Evolutionary conservation across 305 asterid species (phyloP), one percentile per base, ranked within the genome.

Genomic region (Fraxinus velutina): DNA sequence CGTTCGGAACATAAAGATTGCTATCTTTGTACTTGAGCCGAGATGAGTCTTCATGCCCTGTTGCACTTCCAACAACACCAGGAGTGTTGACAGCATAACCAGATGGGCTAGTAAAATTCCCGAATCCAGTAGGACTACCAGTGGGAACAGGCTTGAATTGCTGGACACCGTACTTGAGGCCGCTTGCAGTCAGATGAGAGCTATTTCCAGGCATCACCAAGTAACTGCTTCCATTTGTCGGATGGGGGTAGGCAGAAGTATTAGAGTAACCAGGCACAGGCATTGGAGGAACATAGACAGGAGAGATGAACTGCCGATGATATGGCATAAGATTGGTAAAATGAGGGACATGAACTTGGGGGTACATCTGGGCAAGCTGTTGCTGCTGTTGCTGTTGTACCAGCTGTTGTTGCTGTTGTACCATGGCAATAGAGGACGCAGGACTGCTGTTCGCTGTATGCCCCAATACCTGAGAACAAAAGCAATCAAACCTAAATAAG

Each of bases 331-430:
- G 33, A 89, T 92, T 93, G 66, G 94, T 86, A 82, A 84, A 93
- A 87, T 90, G 97, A 79, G 97, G 89, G 76, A 93, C 91, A 66
- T 92, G 98, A 79, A 95, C 90, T 34, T 93, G 97, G 80, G 97
- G 97, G 87, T 92, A 96, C 98, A 96, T 92, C 93, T 96, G 99
- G 15, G 98, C 93, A 78, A 94, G 88, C 83, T 92, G 97, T 10
- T 90, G 97, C 19, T 93, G 98, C 27, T 88, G 93, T 42, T 88
- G 95, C 21, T 88, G 93, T 24, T 64, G 72, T 24, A 24, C 33
- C 72, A 64, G 30, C 36, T 88, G 91, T 78, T 84, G 89, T 52
- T 83, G 88, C 57, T 87, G 90, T 57, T 91, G 99, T 60, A 89
- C 89, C 97, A 91, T 92, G 68, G 93, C 90, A 73, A 93, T 86